phyloP scores from a whole-genome alignment of 306 rosid species.

The Dicorynia guianensis region DNA sequence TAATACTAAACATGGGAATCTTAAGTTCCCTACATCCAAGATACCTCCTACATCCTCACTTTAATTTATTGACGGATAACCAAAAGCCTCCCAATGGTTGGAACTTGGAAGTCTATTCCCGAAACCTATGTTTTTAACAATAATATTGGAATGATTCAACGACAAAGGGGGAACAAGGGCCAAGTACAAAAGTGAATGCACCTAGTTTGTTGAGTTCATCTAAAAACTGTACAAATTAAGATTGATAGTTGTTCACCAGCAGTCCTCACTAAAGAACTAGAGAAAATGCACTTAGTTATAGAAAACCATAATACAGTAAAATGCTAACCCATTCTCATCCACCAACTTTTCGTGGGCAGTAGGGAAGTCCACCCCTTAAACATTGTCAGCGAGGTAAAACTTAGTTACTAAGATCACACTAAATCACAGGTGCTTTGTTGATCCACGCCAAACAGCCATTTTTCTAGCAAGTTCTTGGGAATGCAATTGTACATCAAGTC shows the following conservation, averaged over 20 bases:
- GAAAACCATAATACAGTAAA: no score
- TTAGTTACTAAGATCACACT: neutral
- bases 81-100: neutral
- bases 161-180: neutral
- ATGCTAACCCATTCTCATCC: slow-evolving; percentile 2
- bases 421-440: neutral
- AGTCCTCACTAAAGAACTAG: neutral
- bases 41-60: neutral
- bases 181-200: neutral
- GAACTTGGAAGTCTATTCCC: neutral
- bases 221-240: neutral
- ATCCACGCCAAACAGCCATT: slow-evolving; percentile 16
- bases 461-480: slow-evolving; percentile 5
- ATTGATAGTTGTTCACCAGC: neutral
- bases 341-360: neutral
- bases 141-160: neutral
- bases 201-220: neutral
- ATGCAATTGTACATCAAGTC: neutral
- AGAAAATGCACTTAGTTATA: neutral
- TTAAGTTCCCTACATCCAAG: slow-evolving; percentile 6
- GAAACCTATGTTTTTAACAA: neutral
- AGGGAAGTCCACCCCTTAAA: slow-evolving; percentile 26
- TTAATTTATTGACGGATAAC: neutral
- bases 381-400: neutral
- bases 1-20: neutral